These are phyloP conservation scores for Alternaria ventricosa DNA, from an alignment of 2,329 filamentous ascomycete genomes.

Conservation along the genomic window DNA sequence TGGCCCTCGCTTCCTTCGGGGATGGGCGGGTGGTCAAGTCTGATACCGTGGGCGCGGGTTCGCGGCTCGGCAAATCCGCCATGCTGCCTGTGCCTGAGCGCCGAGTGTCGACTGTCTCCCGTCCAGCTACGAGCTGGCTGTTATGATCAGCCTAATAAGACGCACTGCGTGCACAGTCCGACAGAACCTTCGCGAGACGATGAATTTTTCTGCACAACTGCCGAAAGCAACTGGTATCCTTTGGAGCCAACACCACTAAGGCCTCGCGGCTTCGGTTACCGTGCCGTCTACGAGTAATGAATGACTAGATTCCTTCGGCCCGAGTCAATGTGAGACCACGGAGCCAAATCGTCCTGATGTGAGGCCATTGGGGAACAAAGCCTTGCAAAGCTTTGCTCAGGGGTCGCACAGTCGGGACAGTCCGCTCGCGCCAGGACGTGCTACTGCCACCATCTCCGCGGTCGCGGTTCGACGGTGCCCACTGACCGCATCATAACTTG, in stretches of 20 bases:
- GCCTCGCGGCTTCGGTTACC: conserved; percentile 7
- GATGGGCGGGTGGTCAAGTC: conserved; percentile 16
- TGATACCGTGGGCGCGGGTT: conserved; percentile 26
- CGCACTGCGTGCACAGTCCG: not conserved
- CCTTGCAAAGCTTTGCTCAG: conserved; percentile 17
- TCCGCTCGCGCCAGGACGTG: conserved; percentile 26
- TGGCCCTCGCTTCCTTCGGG: conserved; percentile 14
- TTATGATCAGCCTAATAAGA: conserved; percentile 7
- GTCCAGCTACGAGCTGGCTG: not conserved
- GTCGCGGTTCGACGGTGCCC: conserved; percentile 24
- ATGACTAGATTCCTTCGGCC: conserved; percentile 15
- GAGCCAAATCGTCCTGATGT: conserved; percentile 17
- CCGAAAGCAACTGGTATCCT: not conserved
- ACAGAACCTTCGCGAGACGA: not conserved
- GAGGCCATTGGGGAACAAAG: conserved; percentile 2
- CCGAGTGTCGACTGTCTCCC: conserved; percentile 8
- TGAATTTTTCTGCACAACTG: not conserved
- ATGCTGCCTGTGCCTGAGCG: conserved; percentile 16
- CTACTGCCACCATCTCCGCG: conserved; percentile 22
- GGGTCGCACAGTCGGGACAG: conserved; percentile 26
- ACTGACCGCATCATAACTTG: conserved; percentile 35
- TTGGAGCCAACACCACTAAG: not conserved
- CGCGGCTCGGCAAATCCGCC: conserved; percentile 27
- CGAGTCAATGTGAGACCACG: conserved; percentile 20
- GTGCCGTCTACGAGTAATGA: conserved; percentile 19